Evolutionary conservation across 108 stramenopile genomes (phyloP).

Genomic region (Skeletonema tropicum): DNA sequence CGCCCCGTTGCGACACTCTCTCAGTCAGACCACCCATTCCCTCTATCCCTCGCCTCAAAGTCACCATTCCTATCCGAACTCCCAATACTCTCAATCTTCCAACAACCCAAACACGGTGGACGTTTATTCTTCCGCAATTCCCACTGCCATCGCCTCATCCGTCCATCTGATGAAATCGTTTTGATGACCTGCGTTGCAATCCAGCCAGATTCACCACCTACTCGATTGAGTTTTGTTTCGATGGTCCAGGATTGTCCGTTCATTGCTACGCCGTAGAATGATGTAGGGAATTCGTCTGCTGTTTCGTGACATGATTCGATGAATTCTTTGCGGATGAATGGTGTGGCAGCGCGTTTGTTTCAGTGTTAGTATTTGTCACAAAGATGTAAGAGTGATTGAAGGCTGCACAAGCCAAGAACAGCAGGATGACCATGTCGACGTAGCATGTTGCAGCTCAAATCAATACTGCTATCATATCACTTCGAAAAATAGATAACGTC

Average conservation of each 20-base stretch:
- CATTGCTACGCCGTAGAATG: conserved; percentile 59
- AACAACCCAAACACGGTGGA: conserved; percentile 45
- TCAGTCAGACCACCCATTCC: conserved; percentile 21
- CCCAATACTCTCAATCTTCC: conserved; percentile 51
- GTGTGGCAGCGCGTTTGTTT: not conserved
- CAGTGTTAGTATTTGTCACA: not conserved
- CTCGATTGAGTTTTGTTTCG: conserved; percentile 43
- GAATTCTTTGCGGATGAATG: conserved; percentile 32
- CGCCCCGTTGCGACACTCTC: no score
- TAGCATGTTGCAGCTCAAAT: not conserved
- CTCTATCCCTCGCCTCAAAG: conserved; percentile 45
- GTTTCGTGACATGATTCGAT: conserved; percentile 57
- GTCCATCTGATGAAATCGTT: conserved; percentile 48
- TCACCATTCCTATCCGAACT: conserved; percentile 55
- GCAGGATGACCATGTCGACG: not conserved
- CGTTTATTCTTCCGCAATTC: conserved; percentile 48
- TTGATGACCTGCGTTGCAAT: conserved; percentile 62
- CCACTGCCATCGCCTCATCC: conserved; percentile 56
- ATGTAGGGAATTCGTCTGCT: conserved; percentile 49
- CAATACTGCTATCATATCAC: not conserved
- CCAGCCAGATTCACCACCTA: conserved; percentile 51
- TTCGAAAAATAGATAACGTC: no score
- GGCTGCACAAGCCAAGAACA: not conserved
- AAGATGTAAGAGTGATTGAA: not conserved
- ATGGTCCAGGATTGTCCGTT: conserved; percentile 49